Evolutionary conservation across 805 yeast genomes (phyloP).

Genomic region (Suhomyces sp.): DNA sequence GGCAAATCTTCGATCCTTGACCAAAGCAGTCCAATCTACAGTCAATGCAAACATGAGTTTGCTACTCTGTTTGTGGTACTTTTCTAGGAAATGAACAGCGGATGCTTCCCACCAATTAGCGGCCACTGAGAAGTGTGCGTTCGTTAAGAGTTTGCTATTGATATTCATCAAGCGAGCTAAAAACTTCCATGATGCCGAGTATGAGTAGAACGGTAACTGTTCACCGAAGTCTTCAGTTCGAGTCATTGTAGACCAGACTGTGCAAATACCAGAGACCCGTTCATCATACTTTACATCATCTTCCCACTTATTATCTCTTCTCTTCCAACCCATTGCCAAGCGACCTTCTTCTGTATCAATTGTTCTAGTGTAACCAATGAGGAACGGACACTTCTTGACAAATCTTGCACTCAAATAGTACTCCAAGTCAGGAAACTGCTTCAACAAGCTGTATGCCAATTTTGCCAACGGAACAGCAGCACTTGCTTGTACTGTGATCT

Average conservation of each 20-base stretch:
- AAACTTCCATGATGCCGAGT: constrained; percentile 58
- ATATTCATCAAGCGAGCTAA: constrained; percentile 71
- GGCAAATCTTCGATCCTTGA: constrained; percentile 54
- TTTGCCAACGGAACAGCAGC: constrained; percentile 79
- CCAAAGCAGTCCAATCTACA: constrained; percentile 52
- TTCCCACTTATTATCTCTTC: constrained; percentile 54
- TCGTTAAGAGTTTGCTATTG: constrained; percentile 48
- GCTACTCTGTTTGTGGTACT: constrained; percentile 67
- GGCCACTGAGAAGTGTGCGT: constrained; percentile 68
- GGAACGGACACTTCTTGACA: constrained; percentile 86
- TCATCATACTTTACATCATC: constrained; percentile 74
- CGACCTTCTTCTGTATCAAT: constrained; percentile 84
- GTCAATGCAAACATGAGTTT: constrained; percentile 56
- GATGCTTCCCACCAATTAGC: constrained; percentile 93
- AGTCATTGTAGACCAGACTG: constrained; percentile 76
- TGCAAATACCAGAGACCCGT: constrained; percentile 80
- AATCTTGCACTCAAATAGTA: constrained; percentile 72
- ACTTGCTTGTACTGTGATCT: constrained; percentile 74
- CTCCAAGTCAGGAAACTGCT: constrained; percentile 48
- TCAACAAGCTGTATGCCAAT: constrained; percentile 55
- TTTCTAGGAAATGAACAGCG: constrained; percentile 51
- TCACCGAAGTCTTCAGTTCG: constrained; percentile 28
- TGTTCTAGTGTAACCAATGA: constrained; percentile 76
- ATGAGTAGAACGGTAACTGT: constrained; percentile 34
- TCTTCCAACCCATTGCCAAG: constrained; percentile 82